A percentile compares a stretch with the other conserved stretches of the same genome.
These are phyloP conservation scores for Ichthyophthirius multifiliis DNA, from an alignment of 169 alveolate genomes.

Conservation along the genomic window DNA sequence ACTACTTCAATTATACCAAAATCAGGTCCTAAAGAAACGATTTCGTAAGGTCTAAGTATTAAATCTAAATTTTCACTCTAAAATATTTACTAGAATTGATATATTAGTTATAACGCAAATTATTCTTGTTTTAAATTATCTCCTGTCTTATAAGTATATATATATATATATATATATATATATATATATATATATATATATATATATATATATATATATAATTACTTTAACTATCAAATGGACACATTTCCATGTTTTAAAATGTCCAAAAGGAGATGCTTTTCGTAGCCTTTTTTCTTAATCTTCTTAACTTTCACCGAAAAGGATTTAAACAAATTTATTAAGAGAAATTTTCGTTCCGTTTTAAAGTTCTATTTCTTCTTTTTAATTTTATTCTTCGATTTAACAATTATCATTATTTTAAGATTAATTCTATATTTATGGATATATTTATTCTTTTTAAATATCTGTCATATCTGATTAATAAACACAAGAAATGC, in stretches of 20 bases:
- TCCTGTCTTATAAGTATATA: constrained; percentile 34
- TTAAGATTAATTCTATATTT: too few species aligned
- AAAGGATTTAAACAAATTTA: constrained; percentile 13
- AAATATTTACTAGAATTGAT: constrained; percentile 70
- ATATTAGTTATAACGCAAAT: constrained; percentile 75
- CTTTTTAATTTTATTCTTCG: not conserved
- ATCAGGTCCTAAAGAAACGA: constrained; percentile 72
- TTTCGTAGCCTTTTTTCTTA: constrained; percentile 66
- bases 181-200: constrained; percentile 7
- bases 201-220: not conserved
- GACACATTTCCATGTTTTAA: constrained; percentile 72
- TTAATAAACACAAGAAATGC: too few species aligned
- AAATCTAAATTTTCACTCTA: constrained; percentile 53
- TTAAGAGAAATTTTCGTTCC: not conserved
- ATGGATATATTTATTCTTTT: too few species aligned
- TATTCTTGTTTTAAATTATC: constrained; percentile 81
- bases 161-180: constrained; percentile 38
- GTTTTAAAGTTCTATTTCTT: not conserved
- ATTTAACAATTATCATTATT: too few species aligned
- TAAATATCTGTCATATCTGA: too few species aligned
- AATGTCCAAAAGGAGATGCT: constrained; percentile 68
- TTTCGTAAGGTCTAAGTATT: constrained; percentile 72
- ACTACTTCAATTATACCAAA: constrained; percentile 79
- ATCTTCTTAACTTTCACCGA: constrained; percentile 56
- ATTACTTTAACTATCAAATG: constrained; percentile 63